Percentiles rank a stretch among this genome's conserved stretches.
These are phyloP conservation scores for Coleophoma eucalyptorum DNA, from an alignment of 2,329 filamentous ascomycete species.

Conservation along the genomic window DNA sequence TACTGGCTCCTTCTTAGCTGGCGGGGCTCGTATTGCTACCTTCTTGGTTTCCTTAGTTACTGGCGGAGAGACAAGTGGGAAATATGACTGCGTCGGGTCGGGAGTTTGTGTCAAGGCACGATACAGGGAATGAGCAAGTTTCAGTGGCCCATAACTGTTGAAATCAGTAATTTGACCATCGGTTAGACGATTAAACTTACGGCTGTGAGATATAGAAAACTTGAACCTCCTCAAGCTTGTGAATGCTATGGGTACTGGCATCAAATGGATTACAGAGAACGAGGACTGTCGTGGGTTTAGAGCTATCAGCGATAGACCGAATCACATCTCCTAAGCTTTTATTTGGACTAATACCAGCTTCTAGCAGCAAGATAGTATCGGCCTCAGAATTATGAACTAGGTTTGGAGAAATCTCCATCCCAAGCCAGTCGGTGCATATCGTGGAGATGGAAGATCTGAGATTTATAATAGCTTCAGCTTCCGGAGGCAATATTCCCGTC, in stretches of 20 bases:
- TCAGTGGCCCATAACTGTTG: no score
- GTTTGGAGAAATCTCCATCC: constrained; percentile 12
- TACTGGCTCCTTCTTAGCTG: neutral
- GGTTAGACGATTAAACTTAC: constrained; percentile 9
- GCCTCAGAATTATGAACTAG: constrained; percentile 3
- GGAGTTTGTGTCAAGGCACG: neutral
- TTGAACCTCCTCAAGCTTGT: constrained; percentile 13
- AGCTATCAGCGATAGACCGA: no score
- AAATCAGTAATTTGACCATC: no score
- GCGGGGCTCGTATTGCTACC: neutral
- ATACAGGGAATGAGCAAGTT: neutral
- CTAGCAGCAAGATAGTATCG: constrained; percentile 23
- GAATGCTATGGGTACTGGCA: constrained; percentile 10
- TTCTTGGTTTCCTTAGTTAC: neutral
- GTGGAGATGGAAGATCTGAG: constrained; percentile 16
- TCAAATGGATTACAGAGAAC: constrained; percentile 19
- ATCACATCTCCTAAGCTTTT: no score
- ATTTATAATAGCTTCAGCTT: constrained; percentile 19
- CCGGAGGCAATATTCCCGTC: constrained; percentile 22
- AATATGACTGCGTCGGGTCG: neutral
- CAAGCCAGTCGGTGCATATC: constrained; percentile 19
- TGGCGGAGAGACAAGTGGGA: neutral
- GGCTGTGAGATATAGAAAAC: constrained; percentile 24
- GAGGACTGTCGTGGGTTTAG: constrained; percentile 12
- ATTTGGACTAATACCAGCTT: constrained; percentile 9